Conservation (phyloP, 768 basidiomycete species). For the Tulasnella calospora region DNA sequence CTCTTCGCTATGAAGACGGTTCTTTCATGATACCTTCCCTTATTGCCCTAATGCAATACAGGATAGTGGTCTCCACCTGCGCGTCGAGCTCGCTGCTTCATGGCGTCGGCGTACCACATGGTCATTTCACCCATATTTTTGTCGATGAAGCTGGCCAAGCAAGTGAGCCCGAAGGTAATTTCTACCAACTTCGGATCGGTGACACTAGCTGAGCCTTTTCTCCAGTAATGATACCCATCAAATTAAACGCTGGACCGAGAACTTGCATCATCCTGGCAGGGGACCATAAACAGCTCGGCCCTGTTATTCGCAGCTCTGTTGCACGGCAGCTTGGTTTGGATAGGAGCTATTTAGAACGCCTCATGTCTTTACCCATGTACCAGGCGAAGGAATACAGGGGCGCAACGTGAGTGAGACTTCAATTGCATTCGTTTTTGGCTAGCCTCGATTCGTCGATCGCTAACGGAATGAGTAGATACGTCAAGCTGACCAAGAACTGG, state of each 20-base stretch:
- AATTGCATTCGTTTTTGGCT: not conserved
- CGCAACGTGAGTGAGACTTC: constrained; percentile 33
- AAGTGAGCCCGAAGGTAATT: constrained; percentile 47
- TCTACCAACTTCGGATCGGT: not conserved
- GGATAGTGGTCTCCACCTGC: constrained; percentile 57
- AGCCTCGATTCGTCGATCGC: not conserved
- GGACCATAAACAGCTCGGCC: constrained; percentile 40
- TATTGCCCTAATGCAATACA: constrained; percentile 41
- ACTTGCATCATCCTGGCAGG: constrained; percentile 41
- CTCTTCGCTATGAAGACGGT: constrained; percentile 40
- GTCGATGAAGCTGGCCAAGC: constrained; percentile 64
- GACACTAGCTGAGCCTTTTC: not conserved
- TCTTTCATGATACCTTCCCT: constrained; percentile 45
- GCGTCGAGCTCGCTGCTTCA: constrained; percentile 48
- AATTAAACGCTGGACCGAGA: constrained; percentile 33
- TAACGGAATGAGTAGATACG: constrained; percentile 40
- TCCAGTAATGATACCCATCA: constrained; percentile 43
- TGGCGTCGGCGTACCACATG: constrained; percentile 46
- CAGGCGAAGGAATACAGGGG: constrained; percentile 30
- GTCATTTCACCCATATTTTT: constrained; percentile 59
- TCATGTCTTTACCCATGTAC: constrained; percentile 38
- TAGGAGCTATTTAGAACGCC: constrained; percentile 38
- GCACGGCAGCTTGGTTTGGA: constrained; percentile 34
- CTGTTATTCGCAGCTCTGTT: constrained; percentile 36
- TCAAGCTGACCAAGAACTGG: constrained; percentile 57